Percentiles rank a stretch among this genome's conserved stretches.
These are phyloP conservation scores for Amanita polypyramis DNA, from an alignment of 768 basidiomycete genomes.

Conservation along the genomic window DNA sequence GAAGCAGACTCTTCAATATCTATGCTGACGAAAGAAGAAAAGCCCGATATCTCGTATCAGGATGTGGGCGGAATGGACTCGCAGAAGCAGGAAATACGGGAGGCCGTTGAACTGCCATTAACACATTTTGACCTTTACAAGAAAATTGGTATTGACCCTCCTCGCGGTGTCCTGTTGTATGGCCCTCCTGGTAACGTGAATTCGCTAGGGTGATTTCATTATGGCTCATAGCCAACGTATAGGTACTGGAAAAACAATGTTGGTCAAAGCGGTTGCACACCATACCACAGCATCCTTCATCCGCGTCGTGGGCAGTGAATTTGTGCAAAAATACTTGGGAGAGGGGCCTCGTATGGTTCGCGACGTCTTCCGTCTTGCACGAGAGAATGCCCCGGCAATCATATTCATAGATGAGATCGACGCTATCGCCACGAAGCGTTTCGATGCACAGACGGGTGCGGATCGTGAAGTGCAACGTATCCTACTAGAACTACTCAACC, in stretches of 20 bases:
- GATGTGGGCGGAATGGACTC: slow-evolving; percentile 97
- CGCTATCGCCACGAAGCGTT: slow-evolving; percentile 98
- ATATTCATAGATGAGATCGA: slow-evolving; percentile 99
- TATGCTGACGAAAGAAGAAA: slow-evolving; percentile 91
- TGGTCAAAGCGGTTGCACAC: slow-evolving; percentile 98
- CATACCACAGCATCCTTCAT: slow-evolving; percentile 97
- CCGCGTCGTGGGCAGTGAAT: slow-evolving; percentile 95
- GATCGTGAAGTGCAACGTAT: slow-evolving; percentile 99
- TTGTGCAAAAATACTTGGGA: slow-evolving; percentile 98
- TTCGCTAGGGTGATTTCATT: neutral
- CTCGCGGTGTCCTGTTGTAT: slow-evolving; percentile 91
- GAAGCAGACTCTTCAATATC: slow-evolving; percentile 97
- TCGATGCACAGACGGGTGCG: slow-evolving; percentile 98
- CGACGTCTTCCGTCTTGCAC: slow-evolving; percentile 94
- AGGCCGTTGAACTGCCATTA: slow-evolving; percentile 93
- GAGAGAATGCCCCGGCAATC: slow-evolving; percentile 95
- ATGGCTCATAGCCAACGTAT: neutral
- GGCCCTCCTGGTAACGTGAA: slow-evolving; percentile 77
- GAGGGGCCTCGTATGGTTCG: slow-evolving; percentile 99
- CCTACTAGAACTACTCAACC: slow-evolving; percentile 89
- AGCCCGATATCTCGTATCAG: slow-evolving; percentile 85
- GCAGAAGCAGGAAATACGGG: slow-evolving; percentile 98
- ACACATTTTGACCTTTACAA: slow-evolving; percentile 98
- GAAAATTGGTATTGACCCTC: slow-evolving; percentile 99
- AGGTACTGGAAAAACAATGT: slow-evolving; percentile 99